These are phyloP conservation scores for Amanita rubescens DNA, from an alignment of 768 basidiomycete species.

Conservation along the genomic window DNA sequence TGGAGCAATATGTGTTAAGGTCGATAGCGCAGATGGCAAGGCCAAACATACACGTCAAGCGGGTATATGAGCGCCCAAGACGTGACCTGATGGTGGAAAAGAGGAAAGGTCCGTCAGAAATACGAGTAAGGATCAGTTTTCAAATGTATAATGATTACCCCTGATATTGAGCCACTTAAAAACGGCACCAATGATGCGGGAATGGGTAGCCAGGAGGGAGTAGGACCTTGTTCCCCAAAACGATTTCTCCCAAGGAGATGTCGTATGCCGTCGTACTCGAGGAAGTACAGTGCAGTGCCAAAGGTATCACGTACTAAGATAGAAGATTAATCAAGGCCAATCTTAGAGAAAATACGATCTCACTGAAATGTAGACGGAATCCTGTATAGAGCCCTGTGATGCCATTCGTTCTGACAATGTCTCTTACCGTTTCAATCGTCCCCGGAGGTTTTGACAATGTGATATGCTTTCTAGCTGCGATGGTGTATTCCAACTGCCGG, in stretches of 20 bases:
- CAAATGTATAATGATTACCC: slow-evolving; percentile 37
- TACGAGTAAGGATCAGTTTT: slow-evolving; percentile 19
- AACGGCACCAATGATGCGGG: slow-evolving; percentile 78
- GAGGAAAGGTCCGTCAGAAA: slow-evolving; percentile 21
- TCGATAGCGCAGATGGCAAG: neutral
- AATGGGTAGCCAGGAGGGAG: slow-evolving; percentile 84
- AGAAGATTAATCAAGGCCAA: neutral
- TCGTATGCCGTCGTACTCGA: slow-evolving; percentile 90
- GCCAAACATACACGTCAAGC: slow-evolving; percentile 69
- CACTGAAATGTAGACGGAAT: slow-evolving; percentile 80
- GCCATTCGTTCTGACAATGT: slow-evolving; percentile 64
- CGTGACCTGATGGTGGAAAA: slow-evolving; percentile 37
- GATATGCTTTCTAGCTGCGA: slow-evolving; percentile 73
- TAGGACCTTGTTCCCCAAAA: slow-evolving; percentile 72
- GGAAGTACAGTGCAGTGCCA: slow-evolving; percentile 88
- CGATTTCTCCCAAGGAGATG: slow-evolving; percentile 74
- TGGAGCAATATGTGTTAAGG: slow-evolving; percentile 17
- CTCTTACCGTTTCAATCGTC: slow-evolving; percentile 70
- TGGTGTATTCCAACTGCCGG: slow-evolving; percentile 86
- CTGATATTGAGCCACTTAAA: slow-evolving; percentile 83
- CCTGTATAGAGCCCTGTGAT: slow-evolving; percentile 71
- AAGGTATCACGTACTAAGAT: slow-evolving; percentile 74
- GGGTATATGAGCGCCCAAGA: slow-evolving; percentile 93
- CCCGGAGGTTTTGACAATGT: slow-evolving; percentile 69
- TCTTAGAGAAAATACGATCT: slow-evolving; percentile 17